Evolutionary conservation across 306 rosid genomes (phyloP).

Genomic region (Glycyrrhiza uralensis): DNA sequence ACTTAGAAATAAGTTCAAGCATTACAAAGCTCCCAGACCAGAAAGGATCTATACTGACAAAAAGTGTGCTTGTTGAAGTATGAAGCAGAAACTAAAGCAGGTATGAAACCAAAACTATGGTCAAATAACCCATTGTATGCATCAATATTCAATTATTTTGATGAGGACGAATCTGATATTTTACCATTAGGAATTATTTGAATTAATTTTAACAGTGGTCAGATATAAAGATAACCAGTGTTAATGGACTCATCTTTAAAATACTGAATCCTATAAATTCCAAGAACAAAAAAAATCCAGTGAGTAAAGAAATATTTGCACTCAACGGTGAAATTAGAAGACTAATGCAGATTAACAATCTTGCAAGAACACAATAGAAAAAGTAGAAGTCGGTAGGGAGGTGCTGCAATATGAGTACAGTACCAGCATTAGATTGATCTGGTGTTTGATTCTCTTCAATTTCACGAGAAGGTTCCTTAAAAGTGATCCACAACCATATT

Average conservation of each 20-base stretch:
- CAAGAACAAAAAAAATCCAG: neutral
- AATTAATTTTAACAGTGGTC: neutral
- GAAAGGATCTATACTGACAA: neutral
- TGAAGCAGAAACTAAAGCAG: neutral
- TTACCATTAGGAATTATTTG: neutral
- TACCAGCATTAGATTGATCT: constrained; percentile 64
- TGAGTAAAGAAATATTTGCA: neutral
- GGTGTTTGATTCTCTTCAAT: constrained; percentile 33
- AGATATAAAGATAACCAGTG: neutral
- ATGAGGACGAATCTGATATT: neutral
- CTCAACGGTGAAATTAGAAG: constrained; percentile 6
- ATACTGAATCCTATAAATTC: neutral
- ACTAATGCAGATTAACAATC: neutral
- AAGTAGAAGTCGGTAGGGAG: neutral
- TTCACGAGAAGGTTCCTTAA: constrained; percentile 81
- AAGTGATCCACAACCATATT: constrained; percentile 71
- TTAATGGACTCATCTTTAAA: neutral
- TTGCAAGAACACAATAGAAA: neutral
- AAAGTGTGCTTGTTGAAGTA: neutral
- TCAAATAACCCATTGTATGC: neutral
- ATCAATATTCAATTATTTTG: neutral
- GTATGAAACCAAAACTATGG: neutral
- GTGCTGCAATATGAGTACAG: constrained; percentile 7
- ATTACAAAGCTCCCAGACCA: neutral
- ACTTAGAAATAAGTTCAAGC: neutral